phyloP scores from a whole-genome alignment of 805 yeast genomes.

The Wickerhamiella spandovensis region DNA sequence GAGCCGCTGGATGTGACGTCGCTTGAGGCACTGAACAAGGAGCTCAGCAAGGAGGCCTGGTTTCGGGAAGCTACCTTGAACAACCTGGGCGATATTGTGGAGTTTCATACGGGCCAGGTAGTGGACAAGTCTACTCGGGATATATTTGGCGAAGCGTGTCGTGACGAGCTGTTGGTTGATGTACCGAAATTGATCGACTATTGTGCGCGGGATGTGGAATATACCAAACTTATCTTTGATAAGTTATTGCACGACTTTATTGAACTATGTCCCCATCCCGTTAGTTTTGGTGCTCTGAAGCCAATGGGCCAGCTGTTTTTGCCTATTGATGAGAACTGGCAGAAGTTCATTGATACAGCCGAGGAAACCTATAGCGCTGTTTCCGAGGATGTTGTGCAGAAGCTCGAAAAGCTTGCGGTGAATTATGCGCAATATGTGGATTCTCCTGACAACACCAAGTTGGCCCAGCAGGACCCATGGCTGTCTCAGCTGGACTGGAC shows the following conservation, averaged over 20 bases:
- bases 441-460: conserved; percentile 26
- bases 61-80: conserved; percentile 60
- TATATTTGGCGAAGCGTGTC: conserved; percentile 41
- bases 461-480: conserved; percentile 64
- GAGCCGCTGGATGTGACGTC: not conserved
- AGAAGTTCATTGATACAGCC: conserved; percentile 50
- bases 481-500: conserved; percentile 82
- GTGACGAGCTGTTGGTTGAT: conserved; percentile 38
- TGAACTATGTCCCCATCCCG: conserved; percentile 77
- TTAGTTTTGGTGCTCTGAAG: conserved; percentile 75
- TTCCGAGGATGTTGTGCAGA: conserved; percentile 40
- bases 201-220: conserved; percentile 74
- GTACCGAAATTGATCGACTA: conserved; percentile 55
- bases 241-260: conserved; percentile 59
- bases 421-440: conserved; percentile 39
- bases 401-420: conserved; percentile 45
- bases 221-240: conserved; percentile 57
- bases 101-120: conserved; percentile 56
- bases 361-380: conserved; percentile 54
- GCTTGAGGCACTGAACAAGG: conserved; percentile 14
- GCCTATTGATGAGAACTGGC: conserved; percentile 70
- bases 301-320: conserved; percentile 60
- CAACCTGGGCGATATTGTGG: conserved; percentile 66
- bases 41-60: conserved; percentile 51
- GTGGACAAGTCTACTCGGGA: conserved; percentile 60